Conservation (phyloP, 2,329 filamentous ascomycete genomes). For the Penicillium sclerotigenum region DNA sequence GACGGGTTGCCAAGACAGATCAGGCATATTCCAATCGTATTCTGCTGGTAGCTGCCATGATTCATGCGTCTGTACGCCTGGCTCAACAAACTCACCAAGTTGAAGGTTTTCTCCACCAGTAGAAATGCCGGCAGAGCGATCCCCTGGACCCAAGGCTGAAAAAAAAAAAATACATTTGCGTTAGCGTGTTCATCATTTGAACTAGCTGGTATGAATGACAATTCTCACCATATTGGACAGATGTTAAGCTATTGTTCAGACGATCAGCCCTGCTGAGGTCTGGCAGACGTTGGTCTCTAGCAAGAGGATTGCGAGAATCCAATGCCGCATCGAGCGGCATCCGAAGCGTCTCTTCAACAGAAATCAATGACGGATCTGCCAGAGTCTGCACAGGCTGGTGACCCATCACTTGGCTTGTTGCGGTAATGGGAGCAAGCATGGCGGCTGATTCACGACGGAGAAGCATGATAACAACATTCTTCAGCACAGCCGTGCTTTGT, state of each 20-base stretch:
- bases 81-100: not conserved
- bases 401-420: not conserved
- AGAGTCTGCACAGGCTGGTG: not conserved
- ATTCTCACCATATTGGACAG: slow-evolving; percentile 23
- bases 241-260: slow-evolving; percentile 24
- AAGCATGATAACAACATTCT: slow-evolving; percentile 25
- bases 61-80: not conserved
- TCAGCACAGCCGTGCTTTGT: slow-evolving; percentile 29
- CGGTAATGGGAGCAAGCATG: slow-evolving; percentile 23
- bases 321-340: slow-evolving; percentile 18
- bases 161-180: not conserved
- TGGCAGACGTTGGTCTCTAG: slow-evolving; percentile 4
- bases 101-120: not conserved
- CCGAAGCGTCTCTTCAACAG: slow-evolving; percentile 25
- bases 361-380: slow-evolving; percentile 7
- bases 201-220: not conserved
- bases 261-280: slow-evolving; percentile 15
- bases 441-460: slow-evolving; percentile 25
- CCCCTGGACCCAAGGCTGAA: slow-evolving; percentile 11
- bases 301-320: slow-evolving; percentile 4
- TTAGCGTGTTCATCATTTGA: not conserved
- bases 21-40: slow-evolving; percentile 10
- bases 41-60: slow-evolving; percentile 5
- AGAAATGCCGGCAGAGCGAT: not conserved
- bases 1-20: not conserved